phyloP scores from a whole-genome alignment of 2,329 filamentous ascomycete species.

The Claviceps fusiformis region DNA sequence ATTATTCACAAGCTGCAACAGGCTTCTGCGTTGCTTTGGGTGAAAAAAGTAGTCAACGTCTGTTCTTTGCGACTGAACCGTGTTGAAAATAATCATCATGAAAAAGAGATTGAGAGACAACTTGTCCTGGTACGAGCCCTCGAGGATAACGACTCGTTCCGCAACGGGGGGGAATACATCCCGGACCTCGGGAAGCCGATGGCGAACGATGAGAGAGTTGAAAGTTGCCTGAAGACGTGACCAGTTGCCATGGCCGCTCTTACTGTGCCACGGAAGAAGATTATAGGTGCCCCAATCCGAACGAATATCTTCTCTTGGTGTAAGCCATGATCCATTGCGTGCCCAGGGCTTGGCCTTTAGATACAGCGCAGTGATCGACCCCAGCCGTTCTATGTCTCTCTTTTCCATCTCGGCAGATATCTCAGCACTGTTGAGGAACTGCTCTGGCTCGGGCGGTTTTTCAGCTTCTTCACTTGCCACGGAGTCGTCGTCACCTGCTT shows the following conservation, averaged over 20 bases:
- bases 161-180: constrained; percentile 56
- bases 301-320: constrained; percentile 38
- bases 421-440: no score
- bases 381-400: constrained; percentile 52
- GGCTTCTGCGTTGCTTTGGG: no score
- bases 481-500: no score
- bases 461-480: no score
- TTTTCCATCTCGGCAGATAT: constrained; percentile 31
- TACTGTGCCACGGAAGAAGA: constrained; percentile 39
- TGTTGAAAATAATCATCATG: constrained; percentile 72
- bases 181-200: constrained; percentile 58
- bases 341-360: constrained; percentile 69
- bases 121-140: constrained; percentile 76
- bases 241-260: constrained; percentile 40
- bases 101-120: constrained; percentile 74
- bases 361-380: constrained; percentile 55
- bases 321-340: constrained; percentile 28
- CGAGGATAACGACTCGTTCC: constrained; percentile 58
- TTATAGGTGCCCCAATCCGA: constrained; percentile 66
- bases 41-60: no score
- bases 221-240: constrained; percentile 55
- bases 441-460: no score
- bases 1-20: constrained; percentile 49
- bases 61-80: constrained; percentile 61
- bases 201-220: constrained; percentile 71